phyloP scores from a whole-genome alignment of 345 rosid species.

The Brassica incana region DNA sequence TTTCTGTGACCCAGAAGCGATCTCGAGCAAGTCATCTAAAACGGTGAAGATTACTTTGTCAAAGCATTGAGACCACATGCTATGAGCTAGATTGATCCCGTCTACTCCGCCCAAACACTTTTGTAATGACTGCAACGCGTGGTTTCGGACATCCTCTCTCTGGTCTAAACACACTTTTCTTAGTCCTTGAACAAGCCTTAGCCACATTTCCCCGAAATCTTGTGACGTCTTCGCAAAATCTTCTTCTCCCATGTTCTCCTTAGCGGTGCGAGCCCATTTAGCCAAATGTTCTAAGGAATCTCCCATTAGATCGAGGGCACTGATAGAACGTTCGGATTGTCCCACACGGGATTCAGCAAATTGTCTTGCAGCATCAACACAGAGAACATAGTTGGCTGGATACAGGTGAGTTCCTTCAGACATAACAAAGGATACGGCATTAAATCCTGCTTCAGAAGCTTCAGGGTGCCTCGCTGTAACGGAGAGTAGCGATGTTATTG shows the following conservation, averaged over 20 bases:
- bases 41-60: slow-evolving; percentile 87
- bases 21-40: slow-evolving; percentile 92
- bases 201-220: slow-evolving; percentile 96
- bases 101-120: slow-evolving; percentile 86
- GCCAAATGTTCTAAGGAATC: slow-evolving; percentile 77
- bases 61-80: slow-evolving; percentile 85
- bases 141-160: slow-evolving; percentile 94
- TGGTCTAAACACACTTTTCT: slow-evolving; percentile 99
- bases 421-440: slow-evolving; percentile 82
- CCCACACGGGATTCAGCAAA: slow-evolving; percentile 99
- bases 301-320: slow-evolving; percentile 85
- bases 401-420: slow-evolving; percentile 74
- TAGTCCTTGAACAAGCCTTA: slow-evolving; percentile 89
- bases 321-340: slow-evolving; percentile 85
- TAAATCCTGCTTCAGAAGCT: slow-evolving; percentile 97
- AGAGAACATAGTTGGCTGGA: slow-evolving; percentile 82
- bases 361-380: slow-evolving; percentile 88
- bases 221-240: slow-evolving; percentile 67
- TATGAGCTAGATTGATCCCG: slow-evolving; percentile 62
- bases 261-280: slow-evolving; percentile 70
- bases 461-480: slow-evolving; percentile 94
- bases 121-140: slow-evolving; percentile 79
- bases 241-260: slow-evolving; percentile 75
- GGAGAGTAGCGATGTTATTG: slow-evolving; percentile 83
- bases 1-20: slow-evolving; percentile 88